Conservation (phyloP, 2,329 filamentous ascomycete species). For the Apiospora marii region DNA sequence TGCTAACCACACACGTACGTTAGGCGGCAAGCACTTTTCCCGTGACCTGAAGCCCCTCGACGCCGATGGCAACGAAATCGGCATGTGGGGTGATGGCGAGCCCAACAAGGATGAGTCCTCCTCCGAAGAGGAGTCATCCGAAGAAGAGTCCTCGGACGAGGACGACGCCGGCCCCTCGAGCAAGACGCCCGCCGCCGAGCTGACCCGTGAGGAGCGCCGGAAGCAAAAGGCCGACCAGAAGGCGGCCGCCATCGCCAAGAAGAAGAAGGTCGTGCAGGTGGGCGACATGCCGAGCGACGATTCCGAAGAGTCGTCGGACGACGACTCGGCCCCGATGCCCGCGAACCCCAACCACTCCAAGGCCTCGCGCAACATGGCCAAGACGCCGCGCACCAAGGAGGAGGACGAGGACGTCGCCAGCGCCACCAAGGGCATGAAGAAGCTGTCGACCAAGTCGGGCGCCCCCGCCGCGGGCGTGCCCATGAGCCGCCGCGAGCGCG, state of each 20-base stretch:
- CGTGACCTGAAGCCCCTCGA: slow-evolving; percentile 89
- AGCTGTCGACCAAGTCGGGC: slow-evolving; percentile 52
- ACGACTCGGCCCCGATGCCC: slow-evolving; percentile 70
- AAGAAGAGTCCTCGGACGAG: slow-evolving; percentile 55
- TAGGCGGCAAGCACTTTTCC: slow-evolving; percentile 95
- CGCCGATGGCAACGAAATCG: slow-evolving; percentile 85
- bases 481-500: slow-evolving; percentile 62
- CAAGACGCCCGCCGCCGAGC: slow-evolving; percentile 52
- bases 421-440: slow-evolving; percentile 63
- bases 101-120: slow-evolving; percentile 57
- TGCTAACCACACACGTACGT: background rate
- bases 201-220: slow-evolving; percentile 88
- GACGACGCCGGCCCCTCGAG: slow-evolving; percentile 55
- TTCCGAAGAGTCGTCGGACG: slow-evolving; percentile 62
- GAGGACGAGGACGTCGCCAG: slow-evolving; percentile 59
- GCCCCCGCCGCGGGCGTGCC: slow-evolving; percentile 29
- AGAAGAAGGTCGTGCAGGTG: slow-evolving; percentile 77
- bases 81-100: slow-evolving; percentile 78
- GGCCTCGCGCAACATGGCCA: slow-evolving; percentile 68
- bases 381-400: slow-evolving; percentile 50
- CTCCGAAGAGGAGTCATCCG: slow-evolving; percentile 60
- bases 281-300: slow-evolving; percentile 85
- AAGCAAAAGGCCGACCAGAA: slow-evolving; percentile 90
- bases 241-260: slow-evolving; percentile 82
- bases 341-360: slow-evolving; percentile 93